These are phyloP conservation scores for Penicillium dipodomyicola DNA, from an alignment of 495 filamentous ascomycete genomes.

Conservation along the genomic window DNA sequence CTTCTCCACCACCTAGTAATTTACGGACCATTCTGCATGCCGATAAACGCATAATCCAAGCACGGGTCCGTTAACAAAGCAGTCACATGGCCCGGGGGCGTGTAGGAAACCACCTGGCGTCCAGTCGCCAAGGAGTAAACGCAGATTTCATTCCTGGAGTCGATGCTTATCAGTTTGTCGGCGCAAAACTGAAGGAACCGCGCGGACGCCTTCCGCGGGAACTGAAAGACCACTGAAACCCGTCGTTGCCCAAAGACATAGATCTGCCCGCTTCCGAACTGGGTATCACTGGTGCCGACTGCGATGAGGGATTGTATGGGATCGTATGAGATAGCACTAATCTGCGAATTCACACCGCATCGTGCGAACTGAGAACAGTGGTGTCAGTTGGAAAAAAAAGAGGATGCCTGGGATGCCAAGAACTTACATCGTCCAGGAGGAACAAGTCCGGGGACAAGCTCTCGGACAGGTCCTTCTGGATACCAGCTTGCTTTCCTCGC, in stretches of 20 bases:
- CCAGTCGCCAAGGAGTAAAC: conserved; percentile 72
- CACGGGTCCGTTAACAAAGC: conserved; percentile 76
- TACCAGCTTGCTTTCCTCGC: conserved; percentile 86
- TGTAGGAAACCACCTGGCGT: conserved; percentile 58
- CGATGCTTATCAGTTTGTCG: conserved; percentile 77
- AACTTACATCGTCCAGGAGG: conserved; percentile 70
- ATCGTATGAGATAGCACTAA: conserved; percentile 81
- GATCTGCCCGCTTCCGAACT: conserved; percentile 75
- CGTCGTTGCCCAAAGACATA: conserved; percentile 87
- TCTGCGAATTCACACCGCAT: conserved; percentile 85
- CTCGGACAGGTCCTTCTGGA: conserved; percentile 85
- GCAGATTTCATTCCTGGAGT: conserved; percentile 76
- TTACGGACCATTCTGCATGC: conserved; percentile 61
- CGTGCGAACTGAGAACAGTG: conserved; percentile 57
- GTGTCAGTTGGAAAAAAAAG: conserved; percentile 26
- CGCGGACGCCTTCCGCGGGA: conserved; percentile 66
- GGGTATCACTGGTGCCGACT: conserved; percentile 82
- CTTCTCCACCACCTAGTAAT: neutral
- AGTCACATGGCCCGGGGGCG: conserved; percentile 68
- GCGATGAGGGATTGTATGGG: conserved; percentile 91
- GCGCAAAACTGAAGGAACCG: conserved; percentile 71
- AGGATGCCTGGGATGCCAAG: conserved; percentile 34
- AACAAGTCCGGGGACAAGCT: conserved; percentile 73
- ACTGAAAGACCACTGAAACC: conserved; percentile 63
- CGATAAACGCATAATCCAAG: conserved; percentile 86